phyloP scores from a whole-genome alignment of 2,329 filamentous ascomycete genomes.

The Ascochyta viciae-villosae region DNA sequence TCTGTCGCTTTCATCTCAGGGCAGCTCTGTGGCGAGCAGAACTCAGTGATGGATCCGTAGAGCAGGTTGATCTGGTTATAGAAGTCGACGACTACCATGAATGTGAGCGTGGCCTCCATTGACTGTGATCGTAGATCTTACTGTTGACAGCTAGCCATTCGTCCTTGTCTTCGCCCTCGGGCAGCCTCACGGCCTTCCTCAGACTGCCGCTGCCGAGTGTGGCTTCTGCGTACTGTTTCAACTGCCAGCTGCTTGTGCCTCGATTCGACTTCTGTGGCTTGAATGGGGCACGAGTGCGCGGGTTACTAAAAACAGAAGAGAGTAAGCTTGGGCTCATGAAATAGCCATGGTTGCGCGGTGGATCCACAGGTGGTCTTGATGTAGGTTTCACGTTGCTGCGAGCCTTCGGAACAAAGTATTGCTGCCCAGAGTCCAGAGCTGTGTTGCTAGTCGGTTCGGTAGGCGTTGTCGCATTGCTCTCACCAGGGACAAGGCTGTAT shows the following conservation, averaged over 20 bases:
- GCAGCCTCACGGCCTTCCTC: slow-evolving; percentile 94
- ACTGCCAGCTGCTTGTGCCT: slow-evolving; percentile 88
- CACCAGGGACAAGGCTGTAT: slow-evolving; percentile 32
- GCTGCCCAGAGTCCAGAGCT: slow-evolving; percentile 22
- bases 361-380: slow-evolving; percentile 11
- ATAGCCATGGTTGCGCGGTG: slow-evolving; percentile 23
- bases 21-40: slow-evolving; percentile 95
- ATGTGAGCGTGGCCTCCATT: slow-evolving; percentile 17
- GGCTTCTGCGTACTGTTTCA: slow-evolving; percentile 97
- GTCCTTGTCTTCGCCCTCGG: slow-evolving; percentile 96
- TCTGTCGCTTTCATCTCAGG: slow-evolving; percentile 99
- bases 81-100: slow-evolving; percentile 90
- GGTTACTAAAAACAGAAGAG: slow-evolving; percentile 68
- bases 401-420: slow-evolving; percentile 5
- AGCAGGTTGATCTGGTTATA: slow-evolving; percentile 99
- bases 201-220: slow-evolving; percentile 94
- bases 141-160: slow-evolving; percentile 99
- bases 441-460: slow-evolving; percentile 5
- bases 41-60: slow-evolving; percentile 98
- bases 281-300: slow-evolving; percentile 88
- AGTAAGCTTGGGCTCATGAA: slow-evolving; percentile 43
- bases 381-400: slow-evolving; percentile 17
- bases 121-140: slow-evolving; percentile 53
- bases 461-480: slow-evolving; percentile 15
- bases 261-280: slow-evolving; percentile 84